A percentile compares a stretch with the other conserved stretches of the same genome.
These are phyloP conservation scores for Candida tibetensis DNA, from an alignment of 805 yeast genomes.

Conservation along the genomic window DNA sequence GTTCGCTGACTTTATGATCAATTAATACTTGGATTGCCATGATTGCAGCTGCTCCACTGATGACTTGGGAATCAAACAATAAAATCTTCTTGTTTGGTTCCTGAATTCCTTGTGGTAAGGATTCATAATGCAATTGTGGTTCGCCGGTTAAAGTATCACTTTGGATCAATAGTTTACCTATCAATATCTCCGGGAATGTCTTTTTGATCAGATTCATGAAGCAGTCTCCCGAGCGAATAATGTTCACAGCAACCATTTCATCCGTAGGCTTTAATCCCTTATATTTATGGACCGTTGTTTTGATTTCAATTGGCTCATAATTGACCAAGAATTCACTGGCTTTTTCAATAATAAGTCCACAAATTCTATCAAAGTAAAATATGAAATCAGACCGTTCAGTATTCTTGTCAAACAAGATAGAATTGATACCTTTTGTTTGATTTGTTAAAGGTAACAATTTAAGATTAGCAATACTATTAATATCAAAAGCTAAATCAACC, in stretches of 20 bases:
- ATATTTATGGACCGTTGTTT: conserved; percentile 20
- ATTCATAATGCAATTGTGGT: conserved; percentile 84
- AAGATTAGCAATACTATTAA: conserved; percentile 28
- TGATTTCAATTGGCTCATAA: conserved; percentile 33
- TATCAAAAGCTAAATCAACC: conserved; percentile 29
- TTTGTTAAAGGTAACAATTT: conserved; percentile 48
- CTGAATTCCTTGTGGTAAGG: conserved; percentile 51
- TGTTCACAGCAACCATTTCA: conserved; percentile 66
- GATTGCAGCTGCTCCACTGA: conserved; percentile 89
- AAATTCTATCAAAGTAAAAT: conserved; percentile 82
- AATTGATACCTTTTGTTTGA: conserved; percentile 70
- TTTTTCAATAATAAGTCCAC: conserved; percentile 62
- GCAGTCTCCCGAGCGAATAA: conserved; percentile 91
- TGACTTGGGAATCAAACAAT: conserved; percentile 81
- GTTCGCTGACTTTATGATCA: conserved; percentile 69
- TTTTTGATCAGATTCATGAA: conserved; percentile 76
- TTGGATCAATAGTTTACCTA: conserved; percentile 85
- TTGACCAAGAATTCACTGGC: conserved; percentile 58
- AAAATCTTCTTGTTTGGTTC: conserved; percentile 45
- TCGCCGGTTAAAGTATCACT: conserved; percentile 89
- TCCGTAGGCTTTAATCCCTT: conserved; percentile 46
- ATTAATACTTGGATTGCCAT: conserved; percentile 89
- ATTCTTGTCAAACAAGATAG: conserved; percentile 57
- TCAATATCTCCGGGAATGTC: conserved; percentile 70
- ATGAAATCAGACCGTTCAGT: conserved; percentile 74